Base-by-base conservation (phyloP, 371 early-diverging fungal species). In the Parasitella parasitica region DNA sequence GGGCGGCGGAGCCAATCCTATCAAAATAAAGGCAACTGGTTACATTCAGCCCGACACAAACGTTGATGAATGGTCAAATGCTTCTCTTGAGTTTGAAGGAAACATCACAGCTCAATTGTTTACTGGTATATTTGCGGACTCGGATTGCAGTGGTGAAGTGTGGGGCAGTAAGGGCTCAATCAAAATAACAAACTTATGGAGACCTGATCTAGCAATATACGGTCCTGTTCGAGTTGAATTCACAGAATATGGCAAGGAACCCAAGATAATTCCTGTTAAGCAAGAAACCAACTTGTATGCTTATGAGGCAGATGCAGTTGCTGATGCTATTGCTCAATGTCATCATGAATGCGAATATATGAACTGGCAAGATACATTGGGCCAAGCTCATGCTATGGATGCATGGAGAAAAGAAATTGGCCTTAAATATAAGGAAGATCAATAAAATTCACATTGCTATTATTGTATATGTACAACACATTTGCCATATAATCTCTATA, bases 41-140 rank as follows among this genome's bases (percentile, higher is more conserved):
- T 64, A 72, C 32, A 60, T 81, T 24, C 75, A 73, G 34, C 57
- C 69, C 0, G 73, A 76, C 9, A 78, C 76, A 5, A 57, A 78
- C 24, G 78, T 81, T 8, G 81, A 81, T 57, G 81, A 81, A 58
- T 81, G 75, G 73, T 56, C 81, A 3, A 68, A 64, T 51, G 81
- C 81, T 4, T 70, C 70, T 11, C 20, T 81, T 35, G 54, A 39
- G 2, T 81, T 81, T 57, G 72, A 71, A n/a, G 56, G 61, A 4
- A 38, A 49, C 13, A 67, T 77, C 6, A 63, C 67, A 3, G 81
- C 76, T 11, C 75, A 76, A 55, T 52, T 81, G 20, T 78, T 78
- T 34, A 68, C 73, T 2, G 76, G 76, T 46, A 65, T 81, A 28
- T 74, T 76, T 66, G 66, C 73, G 6, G 76, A 81, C 54, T 57